These are phyloP conservation scores for Coemansia sp. DNA, from an alignment of 192 early-diverging fungal species.

Conservation along the genomic window DNA sequence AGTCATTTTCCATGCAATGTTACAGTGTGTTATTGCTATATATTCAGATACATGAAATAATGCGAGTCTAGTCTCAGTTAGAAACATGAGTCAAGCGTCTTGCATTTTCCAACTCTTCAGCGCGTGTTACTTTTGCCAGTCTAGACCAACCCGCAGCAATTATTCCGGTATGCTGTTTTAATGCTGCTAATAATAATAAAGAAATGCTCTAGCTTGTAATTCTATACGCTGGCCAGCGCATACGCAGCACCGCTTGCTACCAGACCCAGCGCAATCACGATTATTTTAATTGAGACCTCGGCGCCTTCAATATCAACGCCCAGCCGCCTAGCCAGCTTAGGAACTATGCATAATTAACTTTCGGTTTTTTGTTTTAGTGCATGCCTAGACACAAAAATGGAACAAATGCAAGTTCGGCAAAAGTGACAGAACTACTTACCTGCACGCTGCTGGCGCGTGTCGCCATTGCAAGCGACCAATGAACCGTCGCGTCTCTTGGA, in stretches of 20 bases:
- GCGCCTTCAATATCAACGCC: slow-evolving; percentile 21
- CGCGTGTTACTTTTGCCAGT: background rate
- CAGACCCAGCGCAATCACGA: slow-evolving; percentile 14
- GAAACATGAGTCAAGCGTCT: background rate
- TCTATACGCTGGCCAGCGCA: slow-evolving; percentile 20
- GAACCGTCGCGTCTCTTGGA: background rate
- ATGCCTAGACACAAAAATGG: background rate
- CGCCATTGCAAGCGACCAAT: background rate
- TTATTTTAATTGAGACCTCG: slow-evolving; percentile 22
- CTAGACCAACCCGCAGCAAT: background rate
- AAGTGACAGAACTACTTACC: background rate
- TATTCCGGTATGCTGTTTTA: background rate
- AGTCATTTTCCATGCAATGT: background rate
- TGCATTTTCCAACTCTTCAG: background rate
- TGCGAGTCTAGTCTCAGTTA: background rate
- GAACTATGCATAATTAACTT: slow-evolving; percentile 13
- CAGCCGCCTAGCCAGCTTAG: slow-evolving; percentile 26
- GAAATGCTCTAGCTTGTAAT: background rate
- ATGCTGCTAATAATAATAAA: background rate
- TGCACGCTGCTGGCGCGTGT: background rate
- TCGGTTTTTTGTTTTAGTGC: background rate
- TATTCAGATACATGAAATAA: background rate
- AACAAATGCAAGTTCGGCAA: background rate
- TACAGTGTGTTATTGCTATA: background rate
- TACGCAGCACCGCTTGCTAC: slow-evolving; percentile 32